Conservation (phyloP, 164 flowering plant genomes). For the Tinospora cordifolia region DNA sequence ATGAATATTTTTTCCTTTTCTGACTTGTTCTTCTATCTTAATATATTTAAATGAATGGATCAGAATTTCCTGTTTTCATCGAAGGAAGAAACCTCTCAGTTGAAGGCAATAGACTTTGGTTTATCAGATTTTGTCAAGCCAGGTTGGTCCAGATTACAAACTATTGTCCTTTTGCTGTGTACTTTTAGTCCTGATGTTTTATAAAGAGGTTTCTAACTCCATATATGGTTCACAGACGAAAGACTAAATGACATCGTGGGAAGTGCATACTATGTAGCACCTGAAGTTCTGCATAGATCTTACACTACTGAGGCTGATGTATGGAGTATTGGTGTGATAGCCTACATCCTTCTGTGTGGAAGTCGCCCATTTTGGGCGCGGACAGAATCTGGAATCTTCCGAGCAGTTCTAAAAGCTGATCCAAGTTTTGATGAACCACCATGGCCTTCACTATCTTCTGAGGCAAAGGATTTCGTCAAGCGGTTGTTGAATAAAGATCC, state of each 20-base stretch:
- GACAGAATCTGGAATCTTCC: slow-evolving; percentile 90
- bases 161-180: neutral
- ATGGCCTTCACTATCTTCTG: slow-evolving; percentile 78
- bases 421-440: slow-evolving; percentile 82
- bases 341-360: slow-evolving; percentile 89
- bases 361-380: slow-evolving; percentile 99
- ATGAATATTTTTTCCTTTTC: neutral
- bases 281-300: slow-evolving; percentile 91
- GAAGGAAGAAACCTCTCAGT: slow-evolving; percentile 66
- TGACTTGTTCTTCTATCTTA: slow-evolving; percentile 15
- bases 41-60: slow-evolving; percentile 17
- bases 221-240: slow-evolving; percentile 55
- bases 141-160: slow-evolving; percentile 40
- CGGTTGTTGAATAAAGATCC: slow-evolving; percentile 71
- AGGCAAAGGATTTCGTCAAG: slow-evolving; percentile 84
- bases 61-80: slow-evolving; percentile 86
- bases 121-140: slow-evolving; percentile 92
- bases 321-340: slow-evolving; percentile 97
- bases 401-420: slow-evolving; percentile 80
- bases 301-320: slow-evolving; percentile 92
- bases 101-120: slow-evolving; percentile 95
- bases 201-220: slow-evolving; percentile 6
- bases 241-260: slow-evolving; percentile 97
- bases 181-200: neutral
- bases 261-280: slow-evolving; percentile 97